Evolutionary conservation across 257 asterid genomes (phyloP), one percentile per base, ranked within the genome.

Genomic region (Leptodermis oblonga): DNA sequence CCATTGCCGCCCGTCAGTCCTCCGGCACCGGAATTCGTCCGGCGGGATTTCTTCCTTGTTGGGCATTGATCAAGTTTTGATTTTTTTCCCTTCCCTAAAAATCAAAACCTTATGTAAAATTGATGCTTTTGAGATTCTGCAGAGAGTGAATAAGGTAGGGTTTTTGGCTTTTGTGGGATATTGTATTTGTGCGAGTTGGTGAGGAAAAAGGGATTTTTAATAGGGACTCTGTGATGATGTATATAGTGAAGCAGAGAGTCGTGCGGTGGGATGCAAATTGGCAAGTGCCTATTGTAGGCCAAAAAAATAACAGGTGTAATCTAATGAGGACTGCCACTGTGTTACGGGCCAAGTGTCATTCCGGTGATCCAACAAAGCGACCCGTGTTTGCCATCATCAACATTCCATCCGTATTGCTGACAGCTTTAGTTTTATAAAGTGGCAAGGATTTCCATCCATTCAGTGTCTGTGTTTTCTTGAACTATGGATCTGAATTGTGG

Each of bases 1-100:
- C 99, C 99, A 94, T 81, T 86, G 91, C 43, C 99, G 88, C 72
- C 99, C 99, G 85, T 94, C 99, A 1, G 97, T 91, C 59, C 99
- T 76, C 79, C 90, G 90, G 87, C 99, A 94, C 62, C 99, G 96
- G 70, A 86, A 70, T 64, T 91, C 87, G 58, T 94, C 99, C 85
- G 93, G 96, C 80, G 90, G 83, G 74, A 73, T 77, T 67, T 81
- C 93, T 31, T 79, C 82, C 17, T 73, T 91, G 69, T 69, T 75
- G 58, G 43, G 67, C 70, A 68, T 68, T 23, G 49, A 48, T 22
- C 42, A n/a, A 61, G 5, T 61, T 30, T 33, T 39, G 45, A 31
- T 18, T 59, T 22, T 31, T 42, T 59, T n/a, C n/a, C n/a, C n/a
- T n/a, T n/a, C 11, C 43, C 37, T 7, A 34, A 37, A 37, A 42